These are phyloP conservation scores for Backusella circina DNA, from an alignment of 192 early-diverging fungal genomes.

Conservation along the genomic window DNA sequence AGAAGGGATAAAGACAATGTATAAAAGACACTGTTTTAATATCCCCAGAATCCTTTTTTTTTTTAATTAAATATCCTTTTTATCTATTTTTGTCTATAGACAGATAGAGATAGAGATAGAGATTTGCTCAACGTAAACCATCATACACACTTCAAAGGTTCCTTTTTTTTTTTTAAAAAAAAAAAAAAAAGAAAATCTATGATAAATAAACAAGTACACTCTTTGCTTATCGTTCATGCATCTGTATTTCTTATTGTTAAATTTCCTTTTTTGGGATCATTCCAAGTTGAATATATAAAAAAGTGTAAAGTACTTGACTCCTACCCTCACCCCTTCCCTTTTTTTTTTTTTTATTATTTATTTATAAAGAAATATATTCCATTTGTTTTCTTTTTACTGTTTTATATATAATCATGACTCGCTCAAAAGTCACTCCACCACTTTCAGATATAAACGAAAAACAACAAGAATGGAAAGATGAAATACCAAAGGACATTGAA, in stretches of 20 bases:
- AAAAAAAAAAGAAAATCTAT: too few relatives aligned
- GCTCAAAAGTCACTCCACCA: slow-evolving; percentile 7
- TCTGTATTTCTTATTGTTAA: background rate
- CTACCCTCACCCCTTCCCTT: background rate
- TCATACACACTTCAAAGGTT: background rate
- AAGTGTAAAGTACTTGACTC: background rate
- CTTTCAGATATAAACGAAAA: background rate
- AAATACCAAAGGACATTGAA: slow-evolving; percentile 49
- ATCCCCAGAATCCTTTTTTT: background rate
- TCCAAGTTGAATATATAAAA: background rate
- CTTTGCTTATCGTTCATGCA: too few relatives aligned
- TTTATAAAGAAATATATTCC: background rate
- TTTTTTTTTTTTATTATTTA: background rate
- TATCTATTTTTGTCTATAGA: background rate
- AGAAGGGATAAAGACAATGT: background rate
- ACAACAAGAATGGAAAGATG: slow-evolving; percentile 26
- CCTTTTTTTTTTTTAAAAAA: background rate
- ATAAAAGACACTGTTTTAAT: background rate
- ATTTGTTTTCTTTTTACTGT: background rate
- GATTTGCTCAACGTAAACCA: background rate
- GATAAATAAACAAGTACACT: too few relatives aligned
- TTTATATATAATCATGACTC: background rate
- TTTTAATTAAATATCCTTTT: background rate
- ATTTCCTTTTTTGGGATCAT: background rate
- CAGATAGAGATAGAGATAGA: too few relatives aligned